Evolutionary conservation across 345 rosid genomes (phyloP).

Genomic region (Passiflora organensis): DNA sequence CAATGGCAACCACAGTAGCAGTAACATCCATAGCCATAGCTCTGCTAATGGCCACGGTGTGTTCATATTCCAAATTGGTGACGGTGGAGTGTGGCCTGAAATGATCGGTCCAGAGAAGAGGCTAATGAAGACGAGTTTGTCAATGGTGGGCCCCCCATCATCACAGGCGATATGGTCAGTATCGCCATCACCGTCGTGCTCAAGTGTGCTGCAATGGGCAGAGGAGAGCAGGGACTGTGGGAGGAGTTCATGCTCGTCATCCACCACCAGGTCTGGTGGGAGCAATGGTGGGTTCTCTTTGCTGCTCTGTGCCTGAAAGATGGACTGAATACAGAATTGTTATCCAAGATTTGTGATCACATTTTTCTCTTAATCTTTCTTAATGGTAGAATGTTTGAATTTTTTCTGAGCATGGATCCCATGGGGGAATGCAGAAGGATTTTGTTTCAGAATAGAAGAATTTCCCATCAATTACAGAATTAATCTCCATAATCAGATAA

Average conservation of each 20-base stretch:
- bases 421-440: too few species aligned
- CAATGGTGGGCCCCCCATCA: slow-evolving; percentile 17
- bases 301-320: slow-evolving; percentile 52
- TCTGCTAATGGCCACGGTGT: too few species aligned
- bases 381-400: too few species aligned
- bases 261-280: slow-evolving; percentile 41
- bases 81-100: slow-evolving; percentile 59
- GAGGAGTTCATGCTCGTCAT: slow-evolving; percentile 54
- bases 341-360: too few species aligned
- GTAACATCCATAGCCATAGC: too few species aligned
- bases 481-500: too few species aligned
- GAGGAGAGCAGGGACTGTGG: slow-evolving; percentile 61
- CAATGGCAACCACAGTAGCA: too few species aligned
- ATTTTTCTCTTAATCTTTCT: too few species aligned
- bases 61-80: slow-evolving; percentile 60
- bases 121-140: slow-evolving; percentile 45
- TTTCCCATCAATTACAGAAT: too few species aligned
- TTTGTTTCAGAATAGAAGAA: too few species aligned
- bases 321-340: not conserved
- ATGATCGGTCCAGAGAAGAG: slow-evolving; percentile 55
- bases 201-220: slow-evolving; percentile 59
- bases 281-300: slow-evolving; percentile 48
- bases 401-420: too few species aligned
- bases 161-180: not conserved
- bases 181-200: slow-evolving; percentile 38